Evolutionary conservation across 2,329 filamentous ascomycete species (phyloP).

Genomic region (Xylaria sp.): DNA sequence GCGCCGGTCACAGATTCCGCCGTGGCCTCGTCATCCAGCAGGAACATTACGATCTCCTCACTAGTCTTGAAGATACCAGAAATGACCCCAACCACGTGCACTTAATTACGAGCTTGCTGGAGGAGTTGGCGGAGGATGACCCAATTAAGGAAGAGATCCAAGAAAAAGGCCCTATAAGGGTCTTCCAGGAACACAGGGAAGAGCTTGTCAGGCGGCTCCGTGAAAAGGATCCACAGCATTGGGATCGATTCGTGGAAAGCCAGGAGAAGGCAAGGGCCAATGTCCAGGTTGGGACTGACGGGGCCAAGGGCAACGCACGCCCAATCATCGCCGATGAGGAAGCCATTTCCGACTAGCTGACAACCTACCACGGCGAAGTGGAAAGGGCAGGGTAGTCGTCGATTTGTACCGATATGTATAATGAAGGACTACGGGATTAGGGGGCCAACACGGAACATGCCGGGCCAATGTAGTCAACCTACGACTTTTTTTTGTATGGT

Average conservation of each 20-base stretch:
- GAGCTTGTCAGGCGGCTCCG: constrained; percentile 53
- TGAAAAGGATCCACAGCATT: constrained; percentile 66
- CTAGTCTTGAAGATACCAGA: constrained; percentile 52
- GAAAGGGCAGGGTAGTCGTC: background rate
- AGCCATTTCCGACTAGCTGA: constrained; percentile 44
- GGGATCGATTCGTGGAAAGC: constrained; percentile 64
- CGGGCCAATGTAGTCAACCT: background rate
- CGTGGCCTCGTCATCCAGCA: constrained; percentile 51
- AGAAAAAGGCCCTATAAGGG: constrained; percentile 61
- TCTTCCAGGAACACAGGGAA: constrained; percentile 62
- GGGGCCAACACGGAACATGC: constrained; percentile 1
- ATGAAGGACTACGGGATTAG: constrained; percentile 1
- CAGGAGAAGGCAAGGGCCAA: constrained; percentile 63
- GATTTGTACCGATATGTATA: constrained; percentile 13
- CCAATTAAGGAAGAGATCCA: constrained; percentile 56
- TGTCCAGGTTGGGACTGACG: constrained; percentile 40
- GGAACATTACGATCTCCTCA: constrained; percentile 55
- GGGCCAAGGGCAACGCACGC: constrained; percentile 23
- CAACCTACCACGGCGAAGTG: background rate
- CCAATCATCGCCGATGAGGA: constrained; percentile 41
- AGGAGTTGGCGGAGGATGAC: constrained; percentile 65
- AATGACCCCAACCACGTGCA: constrained; percentile 54
- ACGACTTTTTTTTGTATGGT: background rate
- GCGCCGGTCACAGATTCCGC: constrained; percentile 60
- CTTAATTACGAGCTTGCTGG: constrained; percentile 64